Base-by-base conservation (phyloP, 768 basidiomycete species). In the Podaxis rugospora region DNA sequence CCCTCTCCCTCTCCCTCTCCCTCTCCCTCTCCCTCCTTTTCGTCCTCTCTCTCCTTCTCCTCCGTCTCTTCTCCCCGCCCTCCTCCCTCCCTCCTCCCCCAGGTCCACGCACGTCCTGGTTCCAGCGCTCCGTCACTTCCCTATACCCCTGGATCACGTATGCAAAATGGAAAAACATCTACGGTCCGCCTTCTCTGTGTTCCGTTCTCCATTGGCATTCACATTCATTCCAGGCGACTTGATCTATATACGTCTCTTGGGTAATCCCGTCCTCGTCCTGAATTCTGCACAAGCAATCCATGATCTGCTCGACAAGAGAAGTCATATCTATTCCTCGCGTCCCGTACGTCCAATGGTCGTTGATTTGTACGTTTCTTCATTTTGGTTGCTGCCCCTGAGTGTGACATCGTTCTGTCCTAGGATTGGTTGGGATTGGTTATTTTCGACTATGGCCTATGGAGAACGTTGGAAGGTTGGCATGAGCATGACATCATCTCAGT, bases 361-460 rank as follows among this genome's bases (percentile, higher is more conserved):
- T 25, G 76, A 80, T 36, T 63, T 80, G 80, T 81, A 59, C 51
- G 75, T 68, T 51, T 52, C 56, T 55, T 44, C 58, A 18, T 16
- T 27, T 27, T 21, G 46, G 7, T 27, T 6, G 23, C 32, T 60
- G 7, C 35, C 7, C 39, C 35, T 16, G 28, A 18, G 25, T 25
- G 47, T n/a, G n/a, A 36, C 39, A 18, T 23, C 44, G 58, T 7
- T 44, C 60, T 51, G 28, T n/a, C 23, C 10, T 58, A 81, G 80
- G 49, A 78, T 81, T 63, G 80, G 80, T 5, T 82, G 75, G 74
- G 72, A 77, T 61, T 81, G 79, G 79, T 64, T 79, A 4, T 75
- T 80, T 63, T 78, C 77, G 1, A 70, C 73, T 32, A 68, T 68
- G 66, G 25, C 49, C 9, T 70, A 67, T 57, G 69, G 67, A 23